Conservation (phyloP, 352 stramenopile genomes). For the Peronospora belbahrii region DNA sequence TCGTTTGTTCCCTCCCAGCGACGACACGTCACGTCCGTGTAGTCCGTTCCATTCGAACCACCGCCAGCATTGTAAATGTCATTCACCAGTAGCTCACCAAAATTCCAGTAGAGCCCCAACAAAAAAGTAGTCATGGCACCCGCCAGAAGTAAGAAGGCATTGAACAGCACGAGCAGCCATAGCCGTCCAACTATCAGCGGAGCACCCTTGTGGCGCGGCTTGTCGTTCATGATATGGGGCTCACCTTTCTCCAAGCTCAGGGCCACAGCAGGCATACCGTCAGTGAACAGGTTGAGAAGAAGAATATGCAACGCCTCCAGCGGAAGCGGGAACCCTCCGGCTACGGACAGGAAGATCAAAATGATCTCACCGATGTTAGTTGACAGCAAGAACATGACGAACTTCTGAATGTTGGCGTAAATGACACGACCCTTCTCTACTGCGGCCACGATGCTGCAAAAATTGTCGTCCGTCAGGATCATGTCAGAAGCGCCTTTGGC, state of each 20-base stretch:
- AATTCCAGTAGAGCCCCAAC: constrained; percentile 70
- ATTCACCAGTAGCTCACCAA: constrained; percentile 35
- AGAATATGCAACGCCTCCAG: constrained; percentile 96
- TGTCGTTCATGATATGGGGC: constrained; percentile 54
- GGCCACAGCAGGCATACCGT: constrained; percentile 76
- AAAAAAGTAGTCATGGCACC: constrained; percentile 44
- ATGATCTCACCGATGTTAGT: constrained; percentile 95
- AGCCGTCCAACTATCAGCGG: constrained; percentile 51
- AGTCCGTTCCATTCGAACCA: constrained; percentile 34
- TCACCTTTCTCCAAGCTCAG: constrained; percentile 69
- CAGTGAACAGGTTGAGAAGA: constrained; percentile 99
- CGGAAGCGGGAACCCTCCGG: constrained; percentile 60
- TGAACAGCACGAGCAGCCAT: constrained; percentile 53
- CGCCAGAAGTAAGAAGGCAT: constrained; percentile 41
- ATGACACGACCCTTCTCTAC: constrained; percentile 94
- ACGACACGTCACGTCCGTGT: constrained; percentile 45
- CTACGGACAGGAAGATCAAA: constrained; percentile 66
- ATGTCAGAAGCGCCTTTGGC: constrained; percentile 98
- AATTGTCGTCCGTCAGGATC: constrained; percentile 97
- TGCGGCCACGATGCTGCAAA: constrained; percentile 95
- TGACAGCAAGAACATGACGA: constrained; percentile 96
- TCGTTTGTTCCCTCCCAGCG: constrained; percentile 43
- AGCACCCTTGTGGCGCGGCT: constrained; percentile 46
- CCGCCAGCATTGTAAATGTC: constrained; percentile 50
- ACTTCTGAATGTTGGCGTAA: constrained; percentile 98